Evolutionary conservation across 306 rosid genomes (phyloP).

Genomic region (Castanospermum australe): DNA sequence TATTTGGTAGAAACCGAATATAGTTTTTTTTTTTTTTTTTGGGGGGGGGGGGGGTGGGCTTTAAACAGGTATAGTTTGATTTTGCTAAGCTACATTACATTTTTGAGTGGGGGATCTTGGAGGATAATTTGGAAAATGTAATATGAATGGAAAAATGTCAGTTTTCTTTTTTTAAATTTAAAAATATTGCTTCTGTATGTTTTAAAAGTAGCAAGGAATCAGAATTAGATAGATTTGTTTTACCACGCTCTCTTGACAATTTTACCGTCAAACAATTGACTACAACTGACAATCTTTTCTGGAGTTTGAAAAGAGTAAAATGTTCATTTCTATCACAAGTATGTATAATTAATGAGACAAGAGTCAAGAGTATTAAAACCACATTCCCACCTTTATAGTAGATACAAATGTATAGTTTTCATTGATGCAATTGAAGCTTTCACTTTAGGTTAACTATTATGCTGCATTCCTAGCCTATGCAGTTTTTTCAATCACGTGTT

Average conservation of each 20-base stretch:
- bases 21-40: no score
- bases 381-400: no score
- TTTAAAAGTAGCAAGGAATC: not conserved
- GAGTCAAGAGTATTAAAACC: not conserved
- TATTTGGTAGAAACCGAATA: not conserved
- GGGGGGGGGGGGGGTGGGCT: no score
- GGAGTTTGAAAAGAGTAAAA: not conserved
- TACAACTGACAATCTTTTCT: not conserved
- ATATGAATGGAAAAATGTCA: not conserved
- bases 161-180: not conserved
- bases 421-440: not conserved
- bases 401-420: not conserved
- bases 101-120: not conserved
- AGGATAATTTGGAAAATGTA: not conserved
- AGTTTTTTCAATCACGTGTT: slow-evolving; percentile 9
- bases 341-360: not conserved
- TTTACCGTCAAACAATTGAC: not conserved
- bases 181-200: not conserved
- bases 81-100: not conserved
- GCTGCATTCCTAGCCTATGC: not conserved
- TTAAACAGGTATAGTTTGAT: no score
- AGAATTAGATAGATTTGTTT: not conserved
- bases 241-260: not conserved
- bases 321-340: not conserved
- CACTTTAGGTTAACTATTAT: not conserved